A percentile compares a stretch with the other conserved stretches of the same genome.
phyloP scores from a whole-genome alignment of 257 asterid species.

The Scutellaria galericulata region DNA sequence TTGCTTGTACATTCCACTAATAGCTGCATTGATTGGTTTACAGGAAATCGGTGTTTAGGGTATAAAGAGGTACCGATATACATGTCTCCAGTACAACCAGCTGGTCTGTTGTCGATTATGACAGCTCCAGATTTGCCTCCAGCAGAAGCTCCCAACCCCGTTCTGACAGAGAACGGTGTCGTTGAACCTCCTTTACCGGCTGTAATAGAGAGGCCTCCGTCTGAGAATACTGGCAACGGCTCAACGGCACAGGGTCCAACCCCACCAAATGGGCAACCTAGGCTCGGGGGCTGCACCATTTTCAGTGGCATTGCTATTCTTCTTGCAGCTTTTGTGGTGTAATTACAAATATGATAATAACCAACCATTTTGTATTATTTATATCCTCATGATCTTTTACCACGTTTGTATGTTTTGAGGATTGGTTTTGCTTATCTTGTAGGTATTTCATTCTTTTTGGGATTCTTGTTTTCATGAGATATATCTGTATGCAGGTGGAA shows the following conservation, averaged over 20 bases:
- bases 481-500: not conserved
- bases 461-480: not conserved
- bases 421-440: slow-evolving; percentile 17
- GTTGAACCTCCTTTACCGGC: slow-evolving; percentile 65
- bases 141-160: slow-evolving; percentile 69
- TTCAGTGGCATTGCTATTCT: slow-evolving; percentile 51
- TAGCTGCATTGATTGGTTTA: slow-evolving; percentile 19
- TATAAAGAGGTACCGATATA: slow-evolving; percentile 49
- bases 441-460: not conserved
- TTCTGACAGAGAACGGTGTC: slow-evolving; percentile 58
- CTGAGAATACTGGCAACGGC: slow-evolving; percentile 32
- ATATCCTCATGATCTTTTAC: slow-evolving; percentile 30
- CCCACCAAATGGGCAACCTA: slow-evolving; percentile 57
- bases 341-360: not conserved
- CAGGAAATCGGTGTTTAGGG: slow-evolving; percentile 82
- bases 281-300: slow-evolving; percentile 48
- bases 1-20: no score
- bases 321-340: slow-evolving; percentile 45
- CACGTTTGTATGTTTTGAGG: slow-evolving; percentile 13
- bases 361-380: slow-evolving; percentile 29
- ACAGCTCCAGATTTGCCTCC: slow-evolving; percentile 50
- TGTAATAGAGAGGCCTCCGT: slow-evolving; percentile 44
- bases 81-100: slow-evolving; percentile 68
- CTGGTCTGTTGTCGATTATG: slow-evolving; percentile 53
- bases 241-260: slow-evolving; percentile 48